Base-by-base conservation (phyloP, 768 basidiomycete species). In the Artomyces pyxidatus region DNA sequence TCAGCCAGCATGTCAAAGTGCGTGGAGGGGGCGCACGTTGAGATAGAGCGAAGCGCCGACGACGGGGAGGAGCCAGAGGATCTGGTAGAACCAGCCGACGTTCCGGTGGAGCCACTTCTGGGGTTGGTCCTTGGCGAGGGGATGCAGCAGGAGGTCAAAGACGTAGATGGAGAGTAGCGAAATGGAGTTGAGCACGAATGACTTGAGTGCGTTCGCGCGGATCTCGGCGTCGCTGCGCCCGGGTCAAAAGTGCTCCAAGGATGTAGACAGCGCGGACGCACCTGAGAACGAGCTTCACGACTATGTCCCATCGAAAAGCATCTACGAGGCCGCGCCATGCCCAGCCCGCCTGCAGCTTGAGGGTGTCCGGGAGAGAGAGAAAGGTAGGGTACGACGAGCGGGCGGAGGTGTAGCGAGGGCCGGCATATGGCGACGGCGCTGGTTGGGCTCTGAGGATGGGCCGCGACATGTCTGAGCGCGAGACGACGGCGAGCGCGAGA, bases 41-140 rank as follows among this genome's bases (percentile, higher is more conserved):
- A 91, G 71, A 66, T 91, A 91, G 48, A 91, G 75, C 10, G 89
- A 88, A 22, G 68, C 65, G 1, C 81, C 82, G 7, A 90, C 73
- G 45, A 92, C 75, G 0, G 91, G 91, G 17, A 85, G 65, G 3
- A 93, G 65, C 88, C 89, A 93, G 32, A 93, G 65, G 7, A 78
- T 66, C 58, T 81, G 84, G 63, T 86, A 88, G 55, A 87, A 78
- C 78, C 79, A 81, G 9, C 83, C 80, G 10, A 89, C 71, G 57
- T 88, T 85, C 22, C 79, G 71, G 59, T 82, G 82, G 35, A 85
- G 62, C 82, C 82, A 86, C 52, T 71, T 78, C 50, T 77, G 74
- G 47, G 78, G 74, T 41, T 76, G 74, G 56, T 76, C 73, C 17
- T 71, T 75, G 14, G 85, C 75, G 19, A 88, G 72, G 3, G 88